These are phyloP conservation scores for Picea glauca DNA, from an alignment of 75 land plant genomes.

Conservation along the genomic window DNA sequence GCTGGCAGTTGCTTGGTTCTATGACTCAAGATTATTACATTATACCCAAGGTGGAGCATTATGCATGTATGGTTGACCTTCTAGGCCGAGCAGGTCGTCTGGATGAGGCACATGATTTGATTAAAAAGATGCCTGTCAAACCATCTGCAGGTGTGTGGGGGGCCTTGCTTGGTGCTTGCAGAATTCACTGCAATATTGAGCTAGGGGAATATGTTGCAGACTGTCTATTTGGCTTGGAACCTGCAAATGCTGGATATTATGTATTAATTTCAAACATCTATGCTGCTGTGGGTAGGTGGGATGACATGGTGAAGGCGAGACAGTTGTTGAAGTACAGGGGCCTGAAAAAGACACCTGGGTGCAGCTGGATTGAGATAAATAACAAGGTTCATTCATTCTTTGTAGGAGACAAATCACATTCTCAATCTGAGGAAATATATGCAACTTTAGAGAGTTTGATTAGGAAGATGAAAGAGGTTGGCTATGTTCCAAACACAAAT, in stretches of 20 bases:
- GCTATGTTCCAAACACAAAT: neutral
- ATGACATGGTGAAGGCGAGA: neutral
- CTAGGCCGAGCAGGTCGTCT: neutral
- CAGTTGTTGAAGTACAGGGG: neutral
- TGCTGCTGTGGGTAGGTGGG: neutral
- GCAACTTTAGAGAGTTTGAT: neutral
- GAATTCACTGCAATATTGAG: neutral
- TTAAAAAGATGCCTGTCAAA: neutral
- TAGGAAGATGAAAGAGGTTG: neutral
- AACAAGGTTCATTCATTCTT: neutral
- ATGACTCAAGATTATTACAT: neutral
- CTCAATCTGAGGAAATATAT: neutral
- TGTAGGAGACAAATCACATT: neutral
- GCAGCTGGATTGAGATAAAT: neutral
- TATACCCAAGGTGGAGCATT: neutral
- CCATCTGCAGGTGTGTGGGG: neutral
- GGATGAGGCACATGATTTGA: neutral
- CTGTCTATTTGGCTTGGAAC: neutral
- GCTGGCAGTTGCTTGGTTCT: neutral
- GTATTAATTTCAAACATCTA: neutral
- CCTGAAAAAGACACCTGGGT: neutral
- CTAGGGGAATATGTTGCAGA: neutral
- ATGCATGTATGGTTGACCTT: neutral
- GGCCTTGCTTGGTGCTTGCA: neutral
- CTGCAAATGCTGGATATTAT: neutral